Base-by-base conservation (phyloP, 2,329 filamentous ascomycete species). In the Claviceps africana region DNA sequence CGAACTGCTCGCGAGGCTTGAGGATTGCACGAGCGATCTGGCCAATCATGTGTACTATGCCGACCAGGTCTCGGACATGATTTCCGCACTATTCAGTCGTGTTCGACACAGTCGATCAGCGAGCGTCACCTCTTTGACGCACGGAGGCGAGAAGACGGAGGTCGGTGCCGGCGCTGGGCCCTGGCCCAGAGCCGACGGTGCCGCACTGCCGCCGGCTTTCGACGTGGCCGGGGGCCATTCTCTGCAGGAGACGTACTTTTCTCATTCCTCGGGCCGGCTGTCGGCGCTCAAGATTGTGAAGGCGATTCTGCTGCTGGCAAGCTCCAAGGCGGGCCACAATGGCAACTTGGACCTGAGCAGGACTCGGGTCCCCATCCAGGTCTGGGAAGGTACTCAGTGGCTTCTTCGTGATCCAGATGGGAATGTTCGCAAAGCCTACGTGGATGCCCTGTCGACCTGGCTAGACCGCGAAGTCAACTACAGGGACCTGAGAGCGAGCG, bases 341-440 rank as follows among this genome's bases (percentile, higher is more conserved):
- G 77, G 76, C 57, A 81, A 75, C 63, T 76, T 73, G 50, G 79
- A 79, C 31, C 77, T 93, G 50, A 80, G 82, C 6, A 79, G 89
- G 56, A 87, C 85, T 64, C 80, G 76, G 42, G 86, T 94, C 1
- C 83, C 86, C 0, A 75, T 95, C 9, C 79, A 86, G 51, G 85
- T 90, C 0, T 98, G 93, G 93, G 90, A 97, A 66, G 88, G 88
- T n/a, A 95, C 90, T 0, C 88, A 96, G 56, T 95, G 88, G 87
- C 78, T 97, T 45, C 71, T 97, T 21, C 82, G 86, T 39, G 91
- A 96, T 61, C 76, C 81, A 1, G 84, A 90, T 60, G 81, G 81
- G 33, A 76, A 81, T 33, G 89, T 97, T 35, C 81, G 90, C 51
- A 84, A 84, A 63, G 87, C 89, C 0, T 98, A 97, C 59, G 80